Evolutionary conservation across 805 yeast genomes (phyloP).

Genomic region (Ogataea degrootiae): DNA sequence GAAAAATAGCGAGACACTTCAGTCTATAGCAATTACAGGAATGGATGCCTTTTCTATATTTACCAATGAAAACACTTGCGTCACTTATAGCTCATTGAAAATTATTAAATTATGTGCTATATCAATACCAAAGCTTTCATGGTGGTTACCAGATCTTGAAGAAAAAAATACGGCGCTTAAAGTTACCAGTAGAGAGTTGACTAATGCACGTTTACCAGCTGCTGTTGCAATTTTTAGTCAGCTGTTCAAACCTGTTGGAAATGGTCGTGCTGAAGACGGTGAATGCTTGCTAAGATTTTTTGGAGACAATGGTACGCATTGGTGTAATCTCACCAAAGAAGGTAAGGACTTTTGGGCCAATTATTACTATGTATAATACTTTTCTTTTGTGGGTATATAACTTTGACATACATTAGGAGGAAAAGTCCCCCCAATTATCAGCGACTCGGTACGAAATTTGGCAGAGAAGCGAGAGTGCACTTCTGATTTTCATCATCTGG

Average conservation of each 20-base stretch:
- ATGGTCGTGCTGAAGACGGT: constrained; percentile 14
- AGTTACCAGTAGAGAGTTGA: background rate
- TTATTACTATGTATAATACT: constrained; percentile 9
- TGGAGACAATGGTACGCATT: constrained; percentile 15
- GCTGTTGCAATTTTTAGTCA: constrained; percentile 27
- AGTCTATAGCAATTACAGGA: constrained; percentile 17
- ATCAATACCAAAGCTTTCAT: constrained; percentile 18
- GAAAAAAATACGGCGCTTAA: constrained; percentile 3
- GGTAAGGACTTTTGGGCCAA: constrained; percentile 13
- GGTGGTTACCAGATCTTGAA: constrained; percentile 23
- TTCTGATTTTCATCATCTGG: too few species aligned
- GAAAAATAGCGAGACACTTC: constrained; percentile 9
- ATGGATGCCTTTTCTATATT: constrained; percentile 20
- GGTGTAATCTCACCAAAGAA: constrained; percentile 17
- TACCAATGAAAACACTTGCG: constrained; percentile 1
- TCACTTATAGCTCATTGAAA: constrained; percentile 9
- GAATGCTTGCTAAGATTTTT: constrained; percentile 17
- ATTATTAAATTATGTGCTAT: constrained; percentile 15
- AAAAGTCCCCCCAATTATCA: background rate
- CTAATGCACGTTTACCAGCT: constrained; percentile 13
- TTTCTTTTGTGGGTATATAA: background rate
- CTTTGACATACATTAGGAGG: background rate
- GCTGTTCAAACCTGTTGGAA: constrained; percentile 24
- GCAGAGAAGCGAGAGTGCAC: too few species aligned
- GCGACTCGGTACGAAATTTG: too few species aligned